Conservation (phyloP, 2,329 filamentous ascomycete species). For the Neoascochyta sp. region DNA sequence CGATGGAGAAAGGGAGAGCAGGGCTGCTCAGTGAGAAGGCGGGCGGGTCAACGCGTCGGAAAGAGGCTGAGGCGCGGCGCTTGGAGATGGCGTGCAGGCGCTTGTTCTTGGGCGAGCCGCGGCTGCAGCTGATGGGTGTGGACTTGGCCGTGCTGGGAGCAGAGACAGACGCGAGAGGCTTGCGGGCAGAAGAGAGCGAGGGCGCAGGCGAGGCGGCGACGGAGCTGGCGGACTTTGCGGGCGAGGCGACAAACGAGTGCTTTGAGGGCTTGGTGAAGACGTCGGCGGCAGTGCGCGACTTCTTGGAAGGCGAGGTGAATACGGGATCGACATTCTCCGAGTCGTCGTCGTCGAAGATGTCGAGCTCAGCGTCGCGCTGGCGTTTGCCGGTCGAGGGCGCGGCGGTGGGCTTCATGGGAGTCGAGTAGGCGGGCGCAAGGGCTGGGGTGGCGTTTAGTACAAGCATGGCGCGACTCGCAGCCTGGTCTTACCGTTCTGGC, state of each 20-base stretch:
- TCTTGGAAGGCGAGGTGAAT: constrained; percentile 52
- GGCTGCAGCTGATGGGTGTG: constrained; percentile 50
- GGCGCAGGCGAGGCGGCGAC: constrained; percentile 24
- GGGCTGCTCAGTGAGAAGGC: constrained; percentile 51
- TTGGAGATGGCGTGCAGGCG: constrained; percentile 64
- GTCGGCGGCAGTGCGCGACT: constrained; percentile 45
- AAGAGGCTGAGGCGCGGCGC: constrained; percentile 60
- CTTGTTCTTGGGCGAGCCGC: constrained; percentile 74
- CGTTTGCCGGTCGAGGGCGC: constrained; percentile 44
- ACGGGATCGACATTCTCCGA: constrained; percentile 59
- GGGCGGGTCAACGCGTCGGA: constrained; percentile 69
- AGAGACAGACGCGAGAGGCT: constrained; percentile 43
- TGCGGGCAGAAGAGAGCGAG: constrained; percentile 28
- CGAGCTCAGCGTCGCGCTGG: constrained; percentile 39
- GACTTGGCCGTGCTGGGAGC: constrained; percentile 42
- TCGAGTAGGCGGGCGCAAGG: constrained; percentile 31
- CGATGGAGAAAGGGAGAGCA: constrained; percentile 71
- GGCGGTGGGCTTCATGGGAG: constrained; percentile 28
- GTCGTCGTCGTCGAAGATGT: constrained; percentile 48
- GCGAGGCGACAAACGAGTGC: constrained; percentile 38
- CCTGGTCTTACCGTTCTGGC: constrained; percentile 55
- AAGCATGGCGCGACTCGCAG: constrained; percentile 1
- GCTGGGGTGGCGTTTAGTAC: constrained; percentile 29
- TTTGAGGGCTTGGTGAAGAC: constrained; percentile 40
- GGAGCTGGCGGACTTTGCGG: constrained; percentile 19